Evolutionary conservation across 495 filamentous ascomycete genomes (phyloP), one percentile per base, ranked within the genome.

Genomic region (Rhizodiscina lignyota): DNA sequence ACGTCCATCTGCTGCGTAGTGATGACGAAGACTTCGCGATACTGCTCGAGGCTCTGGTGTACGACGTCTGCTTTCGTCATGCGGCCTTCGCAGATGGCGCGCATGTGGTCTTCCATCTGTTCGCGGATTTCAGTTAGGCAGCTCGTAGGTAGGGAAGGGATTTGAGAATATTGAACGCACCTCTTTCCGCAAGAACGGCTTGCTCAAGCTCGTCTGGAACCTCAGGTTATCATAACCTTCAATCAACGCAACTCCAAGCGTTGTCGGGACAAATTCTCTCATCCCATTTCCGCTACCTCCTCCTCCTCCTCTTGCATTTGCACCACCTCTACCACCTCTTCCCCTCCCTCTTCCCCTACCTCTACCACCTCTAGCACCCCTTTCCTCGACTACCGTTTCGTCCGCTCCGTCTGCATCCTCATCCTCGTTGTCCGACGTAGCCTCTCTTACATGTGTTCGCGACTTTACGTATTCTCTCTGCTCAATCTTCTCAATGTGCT

Each of bases 171-270:
- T 24, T 8, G 30, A 21, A 34, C 52, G 43, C 45, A 60, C 58
- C 51, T 97, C 87, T 55, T 97, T 96, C 18, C 89, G 72, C 28
- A 97, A 61, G 52, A 96, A 96, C n/a, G 89, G 89, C 55, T 97
- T 97, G 47, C 83, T 79, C 12, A 97, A 67, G 38, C 81, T 91
- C 15, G 76, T 85, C 34, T 92, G 84, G 35, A 94, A 74, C 21
- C 77, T 79, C 58, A 97, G 81, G 38, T 75, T 74, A 45, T 96
- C 84, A 45, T 94, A 96, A 0, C 91, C 91, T 54, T 89, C 76
- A 27, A 94, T 79, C 24, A 97, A 62, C 17, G 86, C 89, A 12
- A 94, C 72, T 0, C 89, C 89, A 19, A 97, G 66, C 13, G 73
- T 79, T 4, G 84, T 93, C 0, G 89, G 89, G 38, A 94, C 81